Evolutionary conservation across 2,329 filamentous ascomycete species (phyloP).

Genomic region (Exophiala sp.): DNA sequence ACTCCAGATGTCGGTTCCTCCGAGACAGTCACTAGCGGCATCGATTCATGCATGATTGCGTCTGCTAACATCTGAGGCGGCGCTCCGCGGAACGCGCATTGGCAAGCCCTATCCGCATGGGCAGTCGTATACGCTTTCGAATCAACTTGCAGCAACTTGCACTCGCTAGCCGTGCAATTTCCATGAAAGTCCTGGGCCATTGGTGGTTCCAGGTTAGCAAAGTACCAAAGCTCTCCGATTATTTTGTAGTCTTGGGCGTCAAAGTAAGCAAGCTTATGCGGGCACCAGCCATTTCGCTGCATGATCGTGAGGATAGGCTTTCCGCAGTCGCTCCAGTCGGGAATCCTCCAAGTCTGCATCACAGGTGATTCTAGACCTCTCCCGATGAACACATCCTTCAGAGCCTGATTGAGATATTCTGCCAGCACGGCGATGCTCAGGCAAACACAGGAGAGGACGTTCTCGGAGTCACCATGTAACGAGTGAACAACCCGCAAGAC

Average conservation of each 20-base stretch:
- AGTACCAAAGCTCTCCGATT: conserved; percentile 7
- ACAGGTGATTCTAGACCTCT: background rate
- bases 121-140: too few species aligned
- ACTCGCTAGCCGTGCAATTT: background rate
- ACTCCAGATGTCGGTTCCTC: too few species aligned
- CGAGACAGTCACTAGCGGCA: too few species aligned
- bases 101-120: too few species aligned
- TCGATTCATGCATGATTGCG: too few species aligned
- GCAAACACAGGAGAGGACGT: too few species aligned
- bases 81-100: too few species aligned
- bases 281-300: background rate
- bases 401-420: conserved; percentile 1
- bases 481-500: too few species aligned
- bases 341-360: too few species aligned
- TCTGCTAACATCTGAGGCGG: too few species aligned
- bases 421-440: conserved; percentile 2
- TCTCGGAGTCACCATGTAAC: too few species aligned
- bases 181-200: background rate
- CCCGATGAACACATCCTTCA: conserved; percentile 28
- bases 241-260: background rate
- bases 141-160: conserved; percentile 1
- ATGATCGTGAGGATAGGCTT: background rate
- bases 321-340: background rate
- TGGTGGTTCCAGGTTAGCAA: conserved; percentile 1
- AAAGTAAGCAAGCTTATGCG: conserved; percentile 1